These are phyloP conservation scores for Mycena pura DNA, from an alignment of 768 basidiomycete species.

Conservation along the genomic window DNA sequence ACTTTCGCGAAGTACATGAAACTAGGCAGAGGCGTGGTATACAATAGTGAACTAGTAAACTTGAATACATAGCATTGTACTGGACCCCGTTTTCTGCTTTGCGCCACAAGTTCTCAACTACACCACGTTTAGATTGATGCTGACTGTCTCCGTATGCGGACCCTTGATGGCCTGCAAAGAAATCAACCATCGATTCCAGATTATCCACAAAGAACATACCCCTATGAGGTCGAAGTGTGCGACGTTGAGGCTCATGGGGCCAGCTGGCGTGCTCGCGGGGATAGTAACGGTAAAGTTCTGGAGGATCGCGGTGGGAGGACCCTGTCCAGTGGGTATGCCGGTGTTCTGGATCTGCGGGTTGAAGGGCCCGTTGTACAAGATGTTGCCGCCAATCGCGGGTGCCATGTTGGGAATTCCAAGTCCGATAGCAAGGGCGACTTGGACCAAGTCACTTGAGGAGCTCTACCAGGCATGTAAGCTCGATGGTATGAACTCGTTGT, in stretches of 20 bases:
- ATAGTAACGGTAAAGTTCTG: constrained; percentile 13
- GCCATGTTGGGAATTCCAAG: background rate
- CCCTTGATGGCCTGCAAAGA: background rate
- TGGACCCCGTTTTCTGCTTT: too few relatives aligned
- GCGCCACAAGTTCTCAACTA: constrained; percentile 1
- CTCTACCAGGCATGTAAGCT: constrained; percentile 1
- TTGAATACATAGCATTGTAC: too few relatives aligned
- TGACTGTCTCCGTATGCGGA: constrained; percentile 7
- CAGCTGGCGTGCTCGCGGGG: background rate
- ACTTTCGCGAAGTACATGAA: too few relatives aligned
- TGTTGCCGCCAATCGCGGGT: constrained; percentile 4
- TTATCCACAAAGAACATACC: constrained; percentile 7
- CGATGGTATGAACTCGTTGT: background rate
- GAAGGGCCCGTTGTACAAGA: constrained; percentile 14
- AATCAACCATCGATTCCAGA: constrained; percentile 7
- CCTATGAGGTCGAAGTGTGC: constrained; percentile 2
- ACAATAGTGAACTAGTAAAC: too few relatives aligned
- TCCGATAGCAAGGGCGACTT: constrained; percentile 11
- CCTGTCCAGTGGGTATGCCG: constrained; percentile 1
- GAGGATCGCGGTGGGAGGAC: constrained; percentile 1
- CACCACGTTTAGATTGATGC: constrained; percentile 9
- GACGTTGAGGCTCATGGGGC: constrained; percentile 11
- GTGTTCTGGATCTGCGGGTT: constrained; percentile 3
- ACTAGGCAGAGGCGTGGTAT: too few relatives aligned
- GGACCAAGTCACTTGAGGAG: background rate